Evolutionary conservation across 495 filamentous ascomycete genomes (phyloP), one percentile per base, ranked within the genome.

Genomic region (Recurvomyces mirabilis): DNA sequence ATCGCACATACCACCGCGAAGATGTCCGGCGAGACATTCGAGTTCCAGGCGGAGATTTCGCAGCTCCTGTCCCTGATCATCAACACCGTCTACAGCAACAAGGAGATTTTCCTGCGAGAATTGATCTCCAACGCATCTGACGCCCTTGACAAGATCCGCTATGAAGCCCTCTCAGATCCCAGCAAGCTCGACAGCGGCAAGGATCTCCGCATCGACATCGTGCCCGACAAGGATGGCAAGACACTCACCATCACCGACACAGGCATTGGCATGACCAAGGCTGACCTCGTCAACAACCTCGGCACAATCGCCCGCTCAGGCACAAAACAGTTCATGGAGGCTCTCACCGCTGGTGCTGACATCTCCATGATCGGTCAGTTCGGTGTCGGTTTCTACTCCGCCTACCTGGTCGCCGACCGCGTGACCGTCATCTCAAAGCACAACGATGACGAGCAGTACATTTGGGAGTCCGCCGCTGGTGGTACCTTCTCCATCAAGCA

Each of bases 301-400:
- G 91, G 91, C 69, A 98, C 91, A 52, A 98, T 98, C 65, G 91
- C 91, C 56, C 87, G 91, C 62, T 98, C 91, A 36, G 91, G 91
- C 50, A 98, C 91, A 62, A 98, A 98, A 81, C 93, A 96, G 72
- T 98, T 98, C 72, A 98, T 98, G 91, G 91, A 98, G 74, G 91
- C 91, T 49, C 78, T 98, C 51, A 86, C 85, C 60, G 91, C 91
- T 53, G 91, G 91, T 76, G 91, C 93, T 60, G 91, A 98, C 72
- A 89, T 98, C 57, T 96, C 91, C 71, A 96, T 98, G 91, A 98
- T 98, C 69, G 91, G 91, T 59, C 91, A 98, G 74, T 98, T 98
- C 69, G 91, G 91, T 89, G 91, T 98, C 59, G 91, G 91, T 84
- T 98, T 98, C 85, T 98, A 98, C 79, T 98, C 91, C 41, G 91